Evolutionary conservation across 371 early-diverging fungal species (phyloP).

Genomic region (Mucor saturninus): DNA sequence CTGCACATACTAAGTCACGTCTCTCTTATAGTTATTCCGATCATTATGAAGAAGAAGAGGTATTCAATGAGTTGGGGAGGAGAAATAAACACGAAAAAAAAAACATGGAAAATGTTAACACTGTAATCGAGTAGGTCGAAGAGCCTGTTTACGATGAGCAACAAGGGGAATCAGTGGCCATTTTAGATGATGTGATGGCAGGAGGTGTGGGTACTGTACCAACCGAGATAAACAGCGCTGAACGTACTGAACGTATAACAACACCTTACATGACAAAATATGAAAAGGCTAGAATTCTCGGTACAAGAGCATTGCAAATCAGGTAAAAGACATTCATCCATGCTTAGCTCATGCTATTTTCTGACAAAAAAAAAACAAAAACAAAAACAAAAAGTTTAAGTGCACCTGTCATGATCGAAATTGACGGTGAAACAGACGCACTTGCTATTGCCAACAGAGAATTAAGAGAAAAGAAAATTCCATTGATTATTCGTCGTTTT

Average conservation of each 20-base stretch:
- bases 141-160: slow-evolving; percentile 16
- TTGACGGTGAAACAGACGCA: slow-evolving; percentile 95
- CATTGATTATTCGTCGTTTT: slow-evolving; percentile 92
- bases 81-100: neutral
- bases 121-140: slow-evolving; percentile 1
- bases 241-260: slow-evolving; percentile 71
- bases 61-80: neutral
- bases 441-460: slow-evolving; percentile 96
- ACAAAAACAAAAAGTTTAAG: slow-evolving; percentile 73
- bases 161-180: slow-evolving; percentile 21
- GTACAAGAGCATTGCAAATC: slow-evolving; percentile 83
- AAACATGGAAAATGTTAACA: neutral
- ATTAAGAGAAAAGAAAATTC: slow-evolving; percentile 91
- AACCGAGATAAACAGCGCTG: slow-evolving; percentile 19
- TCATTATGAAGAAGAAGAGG: slow-evolving; percentile 28
- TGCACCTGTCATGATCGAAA: slow-evolving; percentile 97
- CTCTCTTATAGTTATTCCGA: slow-evolving; percentile 24
- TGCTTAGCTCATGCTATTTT: neutral
- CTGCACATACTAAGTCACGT: neutral
- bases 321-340: slow-evolving; percentile 42
- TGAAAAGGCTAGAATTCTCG: slow-evolving; percentile 95
- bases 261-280: slow-evolving; percentile 99
- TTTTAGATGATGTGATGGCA: slow-evolving; percentile 41
- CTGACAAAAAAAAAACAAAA: neutral
- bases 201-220: slow-evolving; percentile 9